Evolutionary conservation across 2,329 filamentous ascomycete species (phyloP).

Genomic region (Scytalidium lignicola): DNA sequence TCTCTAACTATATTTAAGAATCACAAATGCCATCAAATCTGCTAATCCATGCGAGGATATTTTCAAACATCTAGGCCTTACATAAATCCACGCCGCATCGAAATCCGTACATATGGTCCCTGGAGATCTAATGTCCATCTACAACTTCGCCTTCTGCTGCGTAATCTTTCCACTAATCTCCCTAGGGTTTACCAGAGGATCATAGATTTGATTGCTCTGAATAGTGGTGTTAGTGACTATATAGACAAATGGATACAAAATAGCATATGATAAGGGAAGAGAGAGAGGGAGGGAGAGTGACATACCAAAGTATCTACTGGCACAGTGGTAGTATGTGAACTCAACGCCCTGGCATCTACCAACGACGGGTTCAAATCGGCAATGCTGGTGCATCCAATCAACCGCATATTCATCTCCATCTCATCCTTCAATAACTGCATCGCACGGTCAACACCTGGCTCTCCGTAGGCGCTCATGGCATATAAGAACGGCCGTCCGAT

Average conservation of each 20-base stretch:
- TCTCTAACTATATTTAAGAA: too few relatives aligned
- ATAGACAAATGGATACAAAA: constrained; percentile 5
- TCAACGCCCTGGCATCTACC: constrained; percentile 70
- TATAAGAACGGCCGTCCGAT: constrained; percentile 92
- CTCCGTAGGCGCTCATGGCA: constrained; percentile 89
- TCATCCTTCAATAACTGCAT: constrained; percentile 94
- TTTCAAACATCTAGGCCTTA: too few relatives aligned
- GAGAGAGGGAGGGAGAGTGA: constrained; percentile 1
- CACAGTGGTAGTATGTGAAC: constrained; percentile 51
- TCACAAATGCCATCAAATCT: too few relatives aligned
- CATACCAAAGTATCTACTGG: constrained; percentile 53
- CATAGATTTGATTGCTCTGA: constrained; percentile 29
- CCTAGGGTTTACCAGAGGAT: constrained; percentile 42
- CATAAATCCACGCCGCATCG: too few relatives aligned
- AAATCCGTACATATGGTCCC: too few relatives aligned
- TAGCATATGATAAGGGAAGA: too few relatives aligned
- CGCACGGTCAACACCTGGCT: constrained; percentile 80
- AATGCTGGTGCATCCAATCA: constrained; percentile 74
- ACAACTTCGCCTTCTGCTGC: constrained; percentile 38
- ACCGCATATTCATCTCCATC: constrained; percentile 98
- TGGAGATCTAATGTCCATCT: constrained; percentile 8
- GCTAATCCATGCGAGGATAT: too few relatives aligned
- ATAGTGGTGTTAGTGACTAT: constrained; percentile 4
- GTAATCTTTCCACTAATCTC: constrained; percentile 17
- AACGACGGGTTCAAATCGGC: constrained; percentile 75